These are phyloP conservation scores for Aspergillus steynii DNA, from an alignment of 495 filamentous ascomycete genomes.

Conservation along the genomic window DNA sequence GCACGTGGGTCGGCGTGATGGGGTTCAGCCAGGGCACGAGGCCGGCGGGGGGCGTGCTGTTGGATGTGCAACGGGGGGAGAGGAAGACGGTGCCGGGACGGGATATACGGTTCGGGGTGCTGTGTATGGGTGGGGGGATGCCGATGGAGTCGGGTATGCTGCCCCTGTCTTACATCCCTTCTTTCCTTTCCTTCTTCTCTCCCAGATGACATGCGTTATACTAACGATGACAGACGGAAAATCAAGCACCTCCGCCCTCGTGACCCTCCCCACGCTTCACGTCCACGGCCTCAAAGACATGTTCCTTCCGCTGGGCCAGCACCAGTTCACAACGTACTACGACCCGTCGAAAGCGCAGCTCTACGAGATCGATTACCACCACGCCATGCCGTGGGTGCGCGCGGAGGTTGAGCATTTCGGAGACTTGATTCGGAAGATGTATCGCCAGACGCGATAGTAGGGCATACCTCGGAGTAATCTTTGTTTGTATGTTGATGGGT, in stretches of 20 bases:
- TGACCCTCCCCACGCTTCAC: slow-evolving; percentile 57
- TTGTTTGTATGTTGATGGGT: no score
- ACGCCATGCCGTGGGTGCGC: slow-evolving; percentile 25
- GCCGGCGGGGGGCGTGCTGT: slow-evolving; percentile 46
- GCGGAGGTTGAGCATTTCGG: slow-evolving; percentile 16
- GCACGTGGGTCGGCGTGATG: slow-evolving; percentile 59
- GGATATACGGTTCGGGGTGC: slow-evolving; percentile 34
- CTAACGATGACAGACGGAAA: not conserved
- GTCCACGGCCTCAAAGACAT: slow-evolving; percentile 61
- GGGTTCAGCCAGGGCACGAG: slow-evolving; percentile 60
- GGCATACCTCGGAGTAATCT: no score
- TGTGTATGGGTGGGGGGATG: slow-evolving; percentile 28
- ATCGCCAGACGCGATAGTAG: slow-evolving; percentile 8
- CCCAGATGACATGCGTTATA: no score
- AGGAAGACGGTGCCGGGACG: not conserved
- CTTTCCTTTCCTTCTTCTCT: not conserved
- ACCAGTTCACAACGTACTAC: slow-evolving; percentile 52
- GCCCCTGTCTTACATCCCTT: slow-evolving; percentile 16
- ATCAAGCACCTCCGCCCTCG: not conserved
- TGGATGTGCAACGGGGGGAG: slow-evolving; percentile 53
- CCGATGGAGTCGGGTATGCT: slow-evolving; percentile 25
- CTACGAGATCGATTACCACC: slow-evolving; percentile 42
- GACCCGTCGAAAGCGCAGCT: slow-evolving; percentile 41
- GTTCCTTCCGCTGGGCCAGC: slow-evolving; percentile 52
- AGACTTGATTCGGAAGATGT: slow-evolving; percentile 12